Evolutionary conservation across 192 early-diverging fungal species (phyloP), one percentile per base, ranked within the genome.

Genomic region (Umbelopsis isabellina): DNA sequence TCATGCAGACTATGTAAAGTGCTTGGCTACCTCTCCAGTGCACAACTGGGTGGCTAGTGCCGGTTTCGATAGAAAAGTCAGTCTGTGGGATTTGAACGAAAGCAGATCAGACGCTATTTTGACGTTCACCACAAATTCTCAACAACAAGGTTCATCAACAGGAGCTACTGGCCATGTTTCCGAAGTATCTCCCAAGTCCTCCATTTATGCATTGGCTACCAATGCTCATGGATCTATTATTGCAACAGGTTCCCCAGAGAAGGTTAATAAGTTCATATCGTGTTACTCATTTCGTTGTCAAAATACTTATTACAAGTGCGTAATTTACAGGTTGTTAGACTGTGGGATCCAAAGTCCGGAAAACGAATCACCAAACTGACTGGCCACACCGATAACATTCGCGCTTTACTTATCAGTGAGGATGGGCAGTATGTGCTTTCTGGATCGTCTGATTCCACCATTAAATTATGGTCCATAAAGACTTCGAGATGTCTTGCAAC

Each of bases 381-480:
- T 8, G 97, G 97, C 6, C 97, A 99, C 68, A 95, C 94, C n/a
- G 97, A 99, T 75, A 94, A 95, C 72, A 93, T 99, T 25, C 91
- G 97, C 48, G 88, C 92, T 22, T 73, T 98, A 21, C 76, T 98
- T 37, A 80, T 99, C 23, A 92, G 91, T 37, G 88, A 94, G 33
- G 95, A 96, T 79, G 96, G 95, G 37, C 85, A 92, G 80, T 85
- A 89, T 51, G 92, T 92, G 8, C 81, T 99, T 20, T 95, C 94
- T 0, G 95, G 92, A 13, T 99, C 97, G 0, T 94, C 93, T 2
- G 97, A 99, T 79, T 86, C 93, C 2, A 95, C 97, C 0, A 93
- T 98, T 65, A 99, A 99, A 78, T 84, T 98, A n/a, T 99, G 96
- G 97, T 94, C 93, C 41, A 84, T 97, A 46, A 88, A 86, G 41